These are phyloP conservation scores for Metschnikowia peoriensis DNA, from an alignment of 805 yeast genomes.

Conservation along the genomic window DNA sequence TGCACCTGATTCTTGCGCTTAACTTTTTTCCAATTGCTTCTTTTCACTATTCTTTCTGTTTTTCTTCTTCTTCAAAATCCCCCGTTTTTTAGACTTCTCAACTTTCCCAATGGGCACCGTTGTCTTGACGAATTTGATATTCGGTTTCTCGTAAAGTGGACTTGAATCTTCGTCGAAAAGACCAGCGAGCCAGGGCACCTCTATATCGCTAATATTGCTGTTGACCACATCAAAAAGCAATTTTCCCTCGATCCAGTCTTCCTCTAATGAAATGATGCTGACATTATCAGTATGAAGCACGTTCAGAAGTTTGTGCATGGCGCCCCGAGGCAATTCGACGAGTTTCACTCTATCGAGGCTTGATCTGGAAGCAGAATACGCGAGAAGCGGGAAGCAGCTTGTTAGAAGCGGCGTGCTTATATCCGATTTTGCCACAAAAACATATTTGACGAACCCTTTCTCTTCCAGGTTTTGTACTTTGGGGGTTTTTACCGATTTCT, in stretches of 20 bases:
- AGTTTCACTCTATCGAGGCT: constrained; percentile 44
- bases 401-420: constrained; percentile 49
- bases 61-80: constrained; percentile 4
- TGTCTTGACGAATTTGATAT: constrained; percentile 15
- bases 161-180: constrained; percentile 20
- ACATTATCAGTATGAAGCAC: constrained; percentile 27
- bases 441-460: constrained; percentile 28
- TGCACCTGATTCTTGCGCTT: too few relatives aligned
- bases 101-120: constrained; percentile 12
- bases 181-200: constrained; percentile 46
- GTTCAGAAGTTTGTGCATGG: constrained; percentile 29
- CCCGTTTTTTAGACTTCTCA: not conserved
- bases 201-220: constrained; percentile 33
- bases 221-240: constrained; percentile 29
- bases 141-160: constrained; percentile 9
- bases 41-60: constrained; percentile 1
- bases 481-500: constrained; percentile 2
- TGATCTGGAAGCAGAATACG: constrained; percentile 43
- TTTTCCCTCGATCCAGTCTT: constrained; percentile 25
- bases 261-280: constrained; percentile 36
- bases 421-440: constrained; percentile 64
- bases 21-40: not conserved
- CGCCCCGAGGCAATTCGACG: constrained; percentile 56
- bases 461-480: not conserved
- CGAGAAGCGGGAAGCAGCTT: constrained; percentile 57